Evolutionary conservation across 2,329 filamentous ascomycete genomes (phyloP), one percentile per base, ranked within the genome.

Genomic region (Epichloe sylvatica): DNA sequence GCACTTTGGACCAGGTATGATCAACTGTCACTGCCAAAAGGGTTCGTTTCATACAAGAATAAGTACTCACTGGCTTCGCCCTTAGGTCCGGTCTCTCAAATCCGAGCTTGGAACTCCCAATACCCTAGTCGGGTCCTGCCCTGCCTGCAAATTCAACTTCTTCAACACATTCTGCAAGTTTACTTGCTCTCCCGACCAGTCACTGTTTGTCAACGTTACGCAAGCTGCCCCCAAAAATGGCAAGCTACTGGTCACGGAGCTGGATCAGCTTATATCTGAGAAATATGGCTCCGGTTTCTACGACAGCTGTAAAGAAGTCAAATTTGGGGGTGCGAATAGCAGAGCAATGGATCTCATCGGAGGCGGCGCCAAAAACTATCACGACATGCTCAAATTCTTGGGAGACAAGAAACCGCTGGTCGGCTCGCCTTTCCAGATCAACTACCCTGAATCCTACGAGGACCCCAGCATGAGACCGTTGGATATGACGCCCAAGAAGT

Each of bases 101-200:
- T 83, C 79, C 53, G 94, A 95, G 61, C 76, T 98, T 51, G 84
- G 86, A 57, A 87, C 87, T 21, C 91, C 89, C 2, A 88, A 90
- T 58, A 81, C 84, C 52, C 84, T 98, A 62, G 89, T 98, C 63
- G 83, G 89, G 25, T 88, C 89, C 9, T 98, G 92, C 64, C 92
- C 92, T 2, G 92, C 94, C 34, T 98, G 92, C 77, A 94, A 92
- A 67, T 84, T 90, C 60, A 98, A 98, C 72, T 98, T 98, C 73
- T 97, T 87, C 74, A 94, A 98, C 70, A 75, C 94, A 42, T 98
- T 98, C 67, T 98, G 92, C 70, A 94, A 89, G 4, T 97, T 98
- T 62, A 97, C 90, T 2, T 98, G 94, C 71, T 98, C 92, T 4
- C 91, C 94, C 5, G 85, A 98, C 61, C 92, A 98, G 65, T 96